Base-by-base conservation (phyloP, 1,139 yeast genomes). In the Geotrichum fermentans region DNA sequence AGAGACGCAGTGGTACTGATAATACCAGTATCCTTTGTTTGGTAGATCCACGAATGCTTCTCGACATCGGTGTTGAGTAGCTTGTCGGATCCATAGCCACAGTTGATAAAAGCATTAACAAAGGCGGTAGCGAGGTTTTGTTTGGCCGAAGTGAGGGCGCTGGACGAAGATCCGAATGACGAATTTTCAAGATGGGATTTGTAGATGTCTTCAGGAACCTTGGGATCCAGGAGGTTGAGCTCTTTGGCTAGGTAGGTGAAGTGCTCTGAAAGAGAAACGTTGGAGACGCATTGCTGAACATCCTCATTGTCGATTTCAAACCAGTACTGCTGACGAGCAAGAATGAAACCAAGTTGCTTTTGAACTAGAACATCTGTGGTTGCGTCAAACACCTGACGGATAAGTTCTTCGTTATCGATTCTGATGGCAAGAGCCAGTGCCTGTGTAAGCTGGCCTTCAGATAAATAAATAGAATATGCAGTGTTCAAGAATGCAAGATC, bases 61-160 rank as follows among this genome's bases (percentile, higher is more conserved):
- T 83, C 94, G 56, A 81, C 87, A 42, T 85, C 85, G 10, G 60
- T 58, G 36, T 63, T 58, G 55, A 90, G 73, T 57, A 90, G 74
- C 65, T 87, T 88, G 67, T 92, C 97, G 47, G 79, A 76, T 55
- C 95, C 90, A 63, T 80, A 90, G 51, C 98, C 98, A 59, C 92
- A 79, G 68, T 92, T 94, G 58, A 89, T 77, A 65, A 90, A 88
- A 3, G 92, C 86, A 64, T 89, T 94, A 47, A 90, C 97, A 69
- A 94, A 92, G 17, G 94, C 80, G 4, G 95, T 82, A n/a, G 97
- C 98, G 61, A 92, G 75, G 65, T 90, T 92, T 68, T 92, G 97
- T 65, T 89, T 90, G 17, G 97, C 96, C 39, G 96, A 86, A 67
- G 89, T 97, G 57, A 89, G 73, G n/a, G 84, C 78, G 1, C 72